Evolutionary conservation across 208 protist genomes (phyloP).

Genomic region (Trypanosoma mega): DNA sequence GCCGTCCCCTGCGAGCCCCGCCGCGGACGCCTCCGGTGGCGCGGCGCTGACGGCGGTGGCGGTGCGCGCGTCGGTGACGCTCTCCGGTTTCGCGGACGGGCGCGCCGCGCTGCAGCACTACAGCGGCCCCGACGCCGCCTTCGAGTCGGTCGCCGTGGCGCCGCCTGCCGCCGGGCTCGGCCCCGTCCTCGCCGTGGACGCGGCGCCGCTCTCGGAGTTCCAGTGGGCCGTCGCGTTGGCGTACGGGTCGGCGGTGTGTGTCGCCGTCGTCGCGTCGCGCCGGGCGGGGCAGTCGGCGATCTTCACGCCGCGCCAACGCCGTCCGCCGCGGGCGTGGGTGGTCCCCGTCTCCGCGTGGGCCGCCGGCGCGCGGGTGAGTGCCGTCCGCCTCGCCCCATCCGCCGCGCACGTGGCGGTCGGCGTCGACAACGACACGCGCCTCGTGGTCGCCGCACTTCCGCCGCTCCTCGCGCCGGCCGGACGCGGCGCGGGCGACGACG

Average conservation of each 20-base stretch:
- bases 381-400: too few relatives aligned
- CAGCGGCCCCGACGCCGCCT: not conserved
- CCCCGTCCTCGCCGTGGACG: slow-evolving; percentile 25
- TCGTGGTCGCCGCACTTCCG: too few relatives aligned
- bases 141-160: slow-evolving; percentile 8
- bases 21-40: not conserved
- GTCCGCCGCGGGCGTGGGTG: slow-evolving; percentile 9
- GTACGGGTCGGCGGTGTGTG: slow-evolving; percentile 24
- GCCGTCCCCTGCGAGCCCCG: not conserved
- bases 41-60: slow-evolving; percentile 9
- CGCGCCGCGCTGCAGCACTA: slow-evolving; percentile 16
- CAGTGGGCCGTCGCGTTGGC: slow-evolving; percentile 30
- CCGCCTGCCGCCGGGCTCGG: slow-evolving; percentile 9
- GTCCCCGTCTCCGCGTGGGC: slow-evolving; percentile 1
- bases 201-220: slow-evolving; percentile 8
- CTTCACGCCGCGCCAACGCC: slow-evolving; percentile 4
- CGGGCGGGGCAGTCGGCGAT: too few relatives aligned
- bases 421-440: too few relatives aligned
- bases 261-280: slow-evolving; percentile 17
- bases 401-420: too few relatives aligned
- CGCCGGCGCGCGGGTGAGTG: slow-evolving; percentile 1
- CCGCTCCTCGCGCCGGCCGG: too few relatives aligned
- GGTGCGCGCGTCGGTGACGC: slow-evolving; percentile 9
- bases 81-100: slow-evolving; percentile 41
- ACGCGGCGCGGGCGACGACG: too few relatives aligned